phyloP scores from a whole-genome alignment of 768 basidiomycete genomes.

The Rhizopogon salebrosus region DNA sequence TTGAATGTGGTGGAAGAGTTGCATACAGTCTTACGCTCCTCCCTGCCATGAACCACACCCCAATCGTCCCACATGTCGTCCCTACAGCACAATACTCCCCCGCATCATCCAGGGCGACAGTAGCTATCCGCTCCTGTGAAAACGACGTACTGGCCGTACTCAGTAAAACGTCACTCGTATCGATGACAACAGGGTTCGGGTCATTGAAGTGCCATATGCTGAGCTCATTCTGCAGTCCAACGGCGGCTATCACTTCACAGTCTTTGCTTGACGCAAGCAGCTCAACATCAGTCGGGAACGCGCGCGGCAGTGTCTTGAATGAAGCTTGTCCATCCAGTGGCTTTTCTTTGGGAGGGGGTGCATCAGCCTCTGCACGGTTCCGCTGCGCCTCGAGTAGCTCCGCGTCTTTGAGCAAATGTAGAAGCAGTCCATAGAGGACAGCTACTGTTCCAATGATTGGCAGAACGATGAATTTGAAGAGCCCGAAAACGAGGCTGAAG shows the following conservation, averaged over 20 bases:
- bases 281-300: constrained; percentile 79
- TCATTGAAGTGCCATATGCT: constrained; percentile 57
- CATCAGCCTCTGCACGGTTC: constrained; percentile 46
- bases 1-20: constrained; percentile 36
- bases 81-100: constrained; percentile 69
- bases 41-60: constrained; percentile 53
- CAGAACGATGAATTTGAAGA: constrained; percentile 76
- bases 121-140: constrained; percentile 46
- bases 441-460: constrained; percentile 79
- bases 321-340: constrained; percentile 40
- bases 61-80: constrained; percentile 60
- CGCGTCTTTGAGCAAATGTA: constrained; percentile 86
- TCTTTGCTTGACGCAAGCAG: constrained; percentile 67
- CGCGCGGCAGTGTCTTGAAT: constrained; percentile 75
- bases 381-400: constrained; percentile 87
- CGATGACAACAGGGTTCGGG: constrained; percentile 39
- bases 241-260: constrained; percentile 60
- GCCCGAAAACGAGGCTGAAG: constrained; percentile 64
- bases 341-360: constrained; percentile 20
- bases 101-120: constrained; percentile 55
- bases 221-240: constrained; percentile 77
- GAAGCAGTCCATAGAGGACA: constrained; percentile 67
- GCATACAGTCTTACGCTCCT: constrained; percentile 33
- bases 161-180: constrained; percentile 48
- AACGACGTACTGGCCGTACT: constrained; percentile 44